phyloP scores from a whole-genome alignment of 139 green algal genomes.

The Chlorella sp. region DNA sequence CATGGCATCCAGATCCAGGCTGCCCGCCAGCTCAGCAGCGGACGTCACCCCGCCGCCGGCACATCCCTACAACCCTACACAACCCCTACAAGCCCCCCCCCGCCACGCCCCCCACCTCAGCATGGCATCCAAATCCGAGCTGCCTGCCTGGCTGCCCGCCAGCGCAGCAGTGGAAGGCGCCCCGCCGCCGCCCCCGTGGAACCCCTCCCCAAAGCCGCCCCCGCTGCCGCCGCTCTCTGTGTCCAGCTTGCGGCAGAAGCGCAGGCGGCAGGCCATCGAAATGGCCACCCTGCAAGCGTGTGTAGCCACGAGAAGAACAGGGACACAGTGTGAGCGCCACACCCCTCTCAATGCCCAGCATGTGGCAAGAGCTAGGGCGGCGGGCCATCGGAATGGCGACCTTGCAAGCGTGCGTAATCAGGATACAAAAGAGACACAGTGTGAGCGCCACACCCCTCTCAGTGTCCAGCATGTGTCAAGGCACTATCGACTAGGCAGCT shows the following conservation, averaged over 20 bases:
- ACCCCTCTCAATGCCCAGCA: too few relatives aligned
- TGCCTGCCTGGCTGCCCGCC: not conserved
- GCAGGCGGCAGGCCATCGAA: constrained; percentile 84
- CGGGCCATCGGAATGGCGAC: constrained; percentile 62
- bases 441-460: too few relatives aligned
- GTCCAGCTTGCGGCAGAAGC: constrained; percentile 68
- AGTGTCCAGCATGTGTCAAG: too few relatives aligned
- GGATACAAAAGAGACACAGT: not conserved
- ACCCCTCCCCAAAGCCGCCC: not conserved
- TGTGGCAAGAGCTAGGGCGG: too few relatives aligned
- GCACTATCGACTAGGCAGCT: too few relatives aligned
- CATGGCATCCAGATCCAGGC: constrained; percentile 18
- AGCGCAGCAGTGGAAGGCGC: not conserved
- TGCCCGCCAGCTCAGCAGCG: not conserved
- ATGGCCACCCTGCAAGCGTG: constrained; percentile 62
- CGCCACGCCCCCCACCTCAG: too few relatives aligned
- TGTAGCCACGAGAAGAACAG: not conserved
- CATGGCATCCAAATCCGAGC: constrained; percentile 31
- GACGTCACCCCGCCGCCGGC: not conserved
- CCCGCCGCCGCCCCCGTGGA: not conserved
- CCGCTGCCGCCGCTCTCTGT: not conserved
- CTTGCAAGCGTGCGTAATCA: not conserved
- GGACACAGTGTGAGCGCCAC: too few relatives aligned
- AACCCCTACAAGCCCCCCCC: not conserved
- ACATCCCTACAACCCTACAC: not conserved